A percentile compares a stretch with the other conserved stretches of the same genome.
Evolutionary conservation across 1,284 basidiomycete genomes (phyloP).

Genomic region (Ceratobasidium sp.): DNA sequence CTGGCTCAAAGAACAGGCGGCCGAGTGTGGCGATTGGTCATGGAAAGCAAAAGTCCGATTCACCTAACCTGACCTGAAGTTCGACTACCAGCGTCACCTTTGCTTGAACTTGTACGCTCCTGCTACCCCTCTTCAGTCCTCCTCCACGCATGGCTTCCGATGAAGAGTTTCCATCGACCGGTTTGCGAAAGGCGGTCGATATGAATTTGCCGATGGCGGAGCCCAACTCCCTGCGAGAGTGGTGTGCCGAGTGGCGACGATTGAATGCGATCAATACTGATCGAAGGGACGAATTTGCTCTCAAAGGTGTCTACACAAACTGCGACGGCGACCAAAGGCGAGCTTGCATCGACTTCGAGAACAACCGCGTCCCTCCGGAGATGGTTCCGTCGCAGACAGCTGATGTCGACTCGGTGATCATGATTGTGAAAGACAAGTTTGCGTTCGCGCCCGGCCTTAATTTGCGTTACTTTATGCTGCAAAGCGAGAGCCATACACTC

Average conservation of each 20-base stretch:
- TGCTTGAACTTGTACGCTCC: too few species aligned
- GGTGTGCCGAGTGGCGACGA: background rate
- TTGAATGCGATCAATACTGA: background rate
- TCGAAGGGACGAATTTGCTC: background rate
- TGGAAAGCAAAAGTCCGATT: too few species aligned
- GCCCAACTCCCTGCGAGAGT: background rate
- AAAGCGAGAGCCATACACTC: constrained; percentile 3
- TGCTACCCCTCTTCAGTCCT: background rate
- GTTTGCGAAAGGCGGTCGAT: background rate
- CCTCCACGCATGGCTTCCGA: too few species aligned
- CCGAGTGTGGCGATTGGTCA: too few species aligned
- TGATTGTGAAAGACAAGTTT: background rate
- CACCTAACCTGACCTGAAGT: too few species aligned
- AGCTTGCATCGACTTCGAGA: too few species aligned
- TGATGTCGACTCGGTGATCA: background rate
- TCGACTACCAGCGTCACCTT: too few species aligned
- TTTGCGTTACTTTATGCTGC: constrained; percentile 17
- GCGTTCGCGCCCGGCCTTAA: background rate
- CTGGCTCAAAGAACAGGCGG: too few species aligned
- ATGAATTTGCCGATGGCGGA: background rate
- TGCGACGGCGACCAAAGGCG: too few species aligned
- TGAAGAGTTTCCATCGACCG: background rate
- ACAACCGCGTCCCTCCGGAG: background rate
- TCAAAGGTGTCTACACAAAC: too few species aligned
- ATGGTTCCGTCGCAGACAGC: background rate